Base-by-base conservation (phyloP, 768 basidiomycete species). In the Filobasidium wieringae region DNA sequence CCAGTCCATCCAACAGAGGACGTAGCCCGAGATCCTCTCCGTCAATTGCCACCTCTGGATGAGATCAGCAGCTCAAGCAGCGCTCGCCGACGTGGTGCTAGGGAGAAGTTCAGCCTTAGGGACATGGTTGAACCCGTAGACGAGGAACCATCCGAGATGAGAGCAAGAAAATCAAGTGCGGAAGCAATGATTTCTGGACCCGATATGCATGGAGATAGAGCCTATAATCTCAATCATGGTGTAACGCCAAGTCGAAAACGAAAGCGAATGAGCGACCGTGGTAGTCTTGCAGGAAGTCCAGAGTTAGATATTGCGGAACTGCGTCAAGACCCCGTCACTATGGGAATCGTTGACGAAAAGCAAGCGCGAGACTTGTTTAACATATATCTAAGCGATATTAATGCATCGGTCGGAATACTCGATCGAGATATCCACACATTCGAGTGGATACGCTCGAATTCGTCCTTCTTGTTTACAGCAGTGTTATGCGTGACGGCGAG, bases 391-490 rank as follows among this genome's bases (percentile, higher is more conserved):
- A 33, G 50, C 57, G 1, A 61, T 17, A 41, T 63, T 55, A 66
- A 66, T 33, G 7, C 19, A 3, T 19, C 55, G 0, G 54, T 59
- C 24, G 57, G 62, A 15, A 43, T 63, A 45, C 40, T 66, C 19
- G 64, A 66, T 37, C 51, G 51, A 9, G 41, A 31, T 11, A 36
- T 63, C 2, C 62, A 66, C 33, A 63, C 60, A 0, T 63, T 63
- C 51, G 64, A 66, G 27, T 57, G 33, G 31, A 58, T 63, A 26
- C 58, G 62, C 7, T 27, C 49, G 8, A 41, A 30, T 1, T 66
- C 64, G 12, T 45, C 64, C 9, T 66, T 66, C n/a, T 37, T 66
- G 15, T 63, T 63, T 24, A 61, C 64, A 0, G 50, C 64, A 4
- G 63, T 63, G 7, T 30, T 65, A 7, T 62, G 64, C 51, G 60